These are phyloP conservation scores for Blastomyces parvus DNA, from an alignment of 2,329 filamentous ascomycete species.

Conservation along the genomic window DNA sequence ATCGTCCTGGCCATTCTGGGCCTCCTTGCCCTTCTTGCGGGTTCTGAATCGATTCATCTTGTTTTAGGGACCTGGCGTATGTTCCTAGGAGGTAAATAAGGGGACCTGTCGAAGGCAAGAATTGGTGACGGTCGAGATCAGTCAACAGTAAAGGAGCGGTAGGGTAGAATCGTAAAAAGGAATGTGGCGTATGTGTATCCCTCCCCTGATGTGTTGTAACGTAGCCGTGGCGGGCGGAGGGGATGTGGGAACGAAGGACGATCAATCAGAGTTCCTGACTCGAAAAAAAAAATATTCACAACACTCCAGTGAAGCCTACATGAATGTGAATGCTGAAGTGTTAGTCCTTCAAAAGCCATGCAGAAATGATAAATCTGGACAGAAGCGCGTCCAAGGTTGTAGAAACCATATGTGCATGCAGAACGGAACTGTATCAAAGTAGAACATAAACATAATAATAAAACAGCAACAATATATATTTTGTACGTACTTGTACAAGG, in stretches of 20 bases:
- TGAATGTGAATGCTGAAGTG: neutral
- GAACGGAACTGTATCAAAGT: neutral
- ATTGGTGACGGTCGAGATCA: neutral
- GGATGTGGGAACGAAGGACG: neutral
- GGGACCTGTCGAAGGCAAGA: neutral
- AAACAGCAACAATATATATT: neutral
- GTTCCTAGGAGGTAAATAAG: neutral
- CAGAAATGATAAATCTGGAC: neutral
- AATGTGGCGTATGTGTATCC: neutral
- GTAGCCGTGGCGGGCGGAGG: neutral
- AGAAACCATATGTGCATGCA: neutral
- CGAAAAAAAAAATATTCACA: constrained; percentile 1
- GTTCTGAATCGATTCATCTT: constrained; percentile 36
- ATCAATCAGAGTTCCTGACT: constrained; percentile 7
- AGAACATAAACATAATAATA: neutral
- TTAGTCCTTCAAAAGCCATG: neutral
- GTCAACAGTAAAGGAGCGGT: neutral
- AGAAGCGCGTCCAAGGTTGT: neutral
- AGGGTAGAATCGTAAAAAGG: neutral
- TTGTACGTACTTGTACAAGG: neutral
- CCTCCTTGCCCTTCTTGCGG: constrained; percentile 30
- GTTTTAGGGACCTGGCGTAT: neutral
- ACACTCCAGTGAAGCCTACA: constrained; percentile 1
- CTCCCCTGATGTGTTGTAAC: neutral
- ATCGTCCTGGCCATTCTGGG: constrained; percentile 31